Evolutionary conservation across 371 early-diverging fungal genomes (phyloP), one percentile per base, ranked within the genome.

Genomic region (Mucor irregularis): DNA sequence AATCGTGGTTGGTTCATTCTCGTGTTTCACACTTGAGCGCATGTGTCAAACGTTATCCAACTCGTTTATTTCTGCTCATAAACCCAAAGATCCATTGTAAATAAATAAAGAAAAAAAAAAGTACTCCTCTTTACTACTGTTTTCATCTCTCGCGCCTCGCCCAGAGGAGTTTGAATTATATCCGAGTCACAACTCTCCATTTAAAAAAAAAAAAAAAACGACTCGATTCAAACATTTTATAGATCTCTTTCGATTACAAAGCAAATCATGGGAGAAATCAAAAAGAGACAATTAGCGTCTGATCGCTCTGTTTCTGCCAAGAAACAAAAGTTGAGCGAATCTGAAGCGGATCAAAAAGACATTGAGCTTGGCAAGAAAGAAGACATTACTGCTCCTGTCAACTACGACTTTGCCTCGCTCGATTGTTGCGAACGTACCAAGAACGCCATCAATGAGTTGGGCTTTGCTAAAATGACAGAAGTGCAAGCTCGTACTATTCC

Each of bases 401-500:
- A 25, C 33, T 74, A 80, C 31, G 82, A 80, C 11, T 92, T 92
- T 49, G 59, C 62, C 21, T 74, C 80, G 10, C 68, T 92, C 5
- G 88, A 88, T 10, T 66, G 87, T 53, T 82, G 86, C 44, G 86
- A 87, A 22, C 78, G 79, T 43, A 85, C 90, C 11, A 81, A 83
- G 66, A 88, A 90, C 53, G 96, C 94, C 5, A 93, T 99, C 66
- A 78, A 78, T 42, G 96, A 93, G 42, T 88, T 97, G 84, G 96
- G 95, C 11, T 99, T 98, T 73, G 82, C 82, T 16, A 80, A 80
- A 56, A 99, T 99, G 99, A 99, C 99, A 1, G 93, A 95, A 68
- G 94, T 99, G 21, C 99, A 99, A 81, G 93, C 95, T 30, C 84
- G 95, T 53, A 89, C 93, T 4, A 96, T 99, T 56, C 96, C 95